These are phyloP conservation scores for Lipomyces starkeyi DNA, from an alignment of 805 yeast genomes.

Conservation along the genomic window DNA sequence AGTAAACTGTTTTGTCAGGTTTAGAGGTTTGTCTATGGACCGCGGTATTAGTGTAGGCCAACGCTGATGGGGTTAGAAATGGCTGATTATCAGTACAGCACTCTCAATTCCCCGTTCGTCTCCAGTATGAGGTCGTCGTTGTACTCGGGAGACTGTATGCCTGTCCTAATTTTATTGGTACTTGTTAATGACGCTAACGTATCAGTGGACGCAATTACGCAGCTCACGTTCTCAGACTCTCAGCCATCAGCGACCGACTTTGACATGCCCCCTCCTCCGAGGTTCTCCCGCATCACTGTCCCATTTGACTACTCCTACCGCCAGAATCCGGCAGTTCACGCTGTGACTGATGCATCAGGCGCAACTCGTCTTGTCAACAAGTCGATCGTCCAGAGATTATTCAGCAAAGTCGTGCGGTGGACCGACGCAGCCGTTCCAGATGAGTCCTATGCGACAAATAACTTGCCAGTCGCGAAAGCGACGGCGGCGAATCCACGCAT, in stretches of 20 bases:
- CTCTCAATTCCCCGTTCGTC: constrained; percentile 61
- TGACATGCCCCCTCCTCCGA: constrained; percentile 84
- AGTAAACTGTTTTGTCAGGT: constrained; percentile 70
- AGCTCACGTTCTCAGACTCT: constrained; percentile 44
- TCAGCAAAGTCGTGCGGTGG: constrained; percentile 46
- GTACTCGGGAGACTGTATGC: constrained; percentile 48
- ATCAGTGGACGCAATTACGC: constrained; percentile 49
- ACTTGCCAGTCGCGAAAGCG: constrained; percentile 51
- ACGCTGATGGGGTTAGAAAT: constrained; percentile 19
- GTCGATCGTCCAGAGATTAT: constrained; percentile 42
- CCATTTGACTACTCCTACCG: constrained; percentile 81
- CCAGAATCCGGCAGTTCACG: constrained; percentile 66
- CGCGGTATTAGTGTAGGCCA: background rate
- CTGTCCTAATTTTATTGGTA: background rate
- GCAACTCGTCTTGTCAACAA: constrained; percentile 45
- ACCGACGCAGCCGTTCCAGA: constrained; percentile 43
- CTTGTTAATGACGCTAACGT: background rate
- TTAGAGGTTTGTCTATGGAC: constrained; percentile 71
- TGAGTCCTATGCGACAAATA: constrained; percentile 40
- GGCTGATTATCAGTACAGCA: constrained; percentile 58
- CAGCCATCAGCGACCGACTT: constrained; percentile 49
- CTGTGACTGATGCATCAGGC: constrained; percentile 61
- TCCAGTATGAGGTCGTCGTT: constrained; percentile 47
- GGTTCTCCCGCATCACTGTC: constrained; percentile 73
- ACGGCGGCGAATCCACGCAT: constrained; percentile 29